These are phyloP conservation scores for Mycena capillaripes DNA, from an alignment of 768 basidiomycete species.

Conservation along the genomic window DNA sequence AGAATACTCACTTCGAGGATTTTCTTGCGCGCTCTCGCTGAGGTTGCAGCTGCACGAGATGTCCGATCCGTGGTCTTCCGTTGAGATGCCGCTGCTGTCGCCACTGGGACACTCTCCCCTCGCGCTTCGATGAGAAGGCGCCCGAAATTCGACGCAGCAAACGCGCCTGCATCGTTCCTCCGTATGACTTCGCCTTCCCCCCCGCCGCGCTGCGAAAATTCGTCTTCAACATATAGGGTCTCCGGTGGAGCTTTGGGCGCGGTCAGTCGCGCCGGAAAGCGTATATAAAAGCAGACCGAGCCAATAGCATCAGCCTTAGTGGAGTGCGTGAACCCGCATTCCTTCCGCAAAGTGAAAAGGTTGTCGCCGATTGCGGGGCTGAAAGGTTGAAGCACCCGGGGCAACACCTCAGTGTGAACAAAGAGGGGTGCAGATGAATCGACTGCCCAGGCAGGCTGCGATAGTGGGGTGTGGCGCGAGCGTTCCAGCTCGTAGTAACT, in stretches of 20 bases:
- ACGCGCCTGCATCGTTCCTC: constrained; percentile 63
- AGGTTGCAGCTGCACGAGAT: too few relatives aligned
- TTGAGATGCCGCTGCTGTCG: too few relatives aligned
- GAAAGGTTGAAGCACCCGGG: neutral
- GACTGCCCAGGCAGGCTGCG: constrained; percentile 4
- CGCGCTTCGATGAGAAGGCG: constrained; percentile 64
- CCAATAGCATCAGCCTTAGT: neutral
- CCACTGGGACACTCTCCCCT: neutral
- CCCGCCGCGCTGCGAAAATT: neutral
- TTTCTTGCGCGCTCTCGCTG: too few relatives aligned
- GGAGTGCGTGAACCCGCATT: constrained; percentile 2
- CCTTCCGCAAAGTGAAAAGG: neutral
- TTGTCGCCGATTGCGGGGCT: neutral
- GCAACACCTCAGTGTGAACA: neutral
- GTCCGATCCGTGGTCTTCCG: too few relatives aligned
- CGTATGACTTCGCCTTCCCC: neutral
- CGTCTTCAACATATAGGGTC: neutral
- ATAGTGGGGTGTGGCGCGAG: neutral
- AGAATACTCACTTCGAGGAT: too few relatives aligned
- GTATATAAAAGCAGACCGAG: neutral
- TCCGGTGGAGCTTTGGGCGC: neutral
- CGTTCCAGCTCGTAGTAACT: constrained; percentile 1
- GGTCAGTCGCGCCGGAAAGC: neutral
- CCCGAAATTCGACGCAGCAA: constrained; percentile 53
- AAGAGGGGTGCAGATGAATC: too few relatives aligned